Base-by-base conservation (phyloP, 1,284 basidiomycete species). In the Uromyces viciae-fabae region DNA sequence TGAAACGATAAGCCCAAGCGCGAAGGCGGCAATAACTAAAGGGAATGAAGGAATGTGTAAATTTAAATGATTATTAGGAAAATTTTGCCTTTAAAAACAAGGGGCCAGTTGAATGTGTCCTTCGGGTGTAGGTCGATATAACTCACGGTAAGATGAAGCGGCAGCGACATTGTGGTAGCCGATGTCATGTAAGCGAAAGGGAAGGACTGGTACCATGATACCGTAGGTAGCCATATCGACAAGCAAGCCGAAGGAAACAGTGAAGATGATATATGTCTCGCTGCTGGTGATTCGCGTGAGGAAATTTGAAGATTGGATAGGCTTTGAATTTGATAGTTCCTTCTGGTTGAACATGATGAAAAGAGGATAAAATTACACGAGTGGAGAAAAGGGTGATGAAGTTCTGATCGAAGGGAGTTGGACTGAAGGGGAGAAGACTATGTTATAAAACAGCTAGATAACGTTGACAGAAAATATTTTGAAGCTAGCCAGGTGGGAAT, bases 11-110 rank as follows among this genome's bases (percentile, higher is more conserved):
- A 79, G 40, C 42, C 77, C 77, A 22, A 72, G n/a, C 43, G 66
- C 77, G 25, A 56, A 72, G 22, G 77, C 77, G 52, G 77, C 68
- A 43, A 79, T 62, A 14, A 79, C 77, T 79, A 40, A n/a, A 25
- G 58, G 19, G 28, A 38, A 22, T 40, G 31, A 40, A 58, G 25
- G 66, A 71, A n/a, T 19, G 15, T 56, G 19, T n/a, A 25, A 3
- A 36, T 15, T 8, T 36, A 3, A 40, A 19, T 31, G 7, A n/a
- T 22, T 68, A 42, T 75, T 28, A 46, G 56, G 19, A 8, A 49
- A 49, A 22, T n/a, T 43, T 46, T 33, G 7, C 11, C 9, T 15
- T n/a, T 54, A 15, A 2, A 38, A 38, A 38, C 33, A 54, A 19
- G 7, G 31, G 33, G 49, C 31, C 2, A 19, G 36, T 22, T n/a